A percentile compares a stretch with the other conserved stretches of the same genome.
Evolutionary conservation across 2,329 filamentous ascomycete genomes (phyloP).

Genomic region (Fusarium sp.): DNA sequence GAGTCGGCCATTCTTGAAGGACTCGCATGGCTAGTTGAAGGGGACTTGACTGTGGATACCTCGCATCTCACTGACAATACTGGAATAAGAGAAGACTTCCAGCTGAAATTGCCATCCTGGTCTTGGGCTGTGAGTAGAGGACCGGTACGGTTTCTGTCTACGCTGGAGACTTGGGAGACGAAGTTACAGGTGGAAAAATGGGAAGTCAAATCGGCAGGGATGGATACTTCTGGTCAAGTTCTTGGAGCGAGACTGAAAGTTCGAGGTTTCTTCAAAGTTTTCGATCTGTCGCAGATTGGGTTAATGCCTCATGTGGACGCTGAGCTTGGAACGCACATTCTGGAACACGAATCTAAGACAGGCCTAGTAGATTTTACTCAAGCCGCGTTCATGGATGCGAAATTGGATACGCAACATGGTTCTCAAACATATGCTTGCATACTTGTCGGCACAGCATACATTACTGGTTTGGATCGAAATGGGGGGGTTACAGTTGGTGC

Average conservation of each 20-base stretch:
- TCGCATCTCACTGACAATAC: background rate
- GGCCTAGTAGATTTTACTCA: background rate
- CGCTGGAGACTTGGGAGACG: background rate
- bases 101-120: background rate
- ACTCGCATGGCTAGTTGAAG: background rate
- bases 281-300: rapidly evolving
- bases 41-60: rapidly evolving
- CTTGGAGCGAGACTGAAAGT: background rate
- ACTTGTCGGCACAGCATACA: background rate
- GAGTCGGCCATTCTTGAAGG: background rate
- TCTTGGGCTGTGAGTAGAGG: background rate
- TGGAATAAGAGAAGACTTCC: too few species aligned
- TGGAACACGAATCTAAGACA: too few species aligned
- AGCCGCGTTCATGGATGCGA: background rate
- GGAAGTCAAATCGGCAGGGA: background rate
- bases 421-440: background rate
- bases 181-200: background rate
- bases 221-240: background rate
- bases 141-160: background rate
- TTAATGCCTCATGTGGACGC: too few species aligned
- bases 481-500: background rate
- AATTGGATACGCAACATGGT: rapidly evolving
- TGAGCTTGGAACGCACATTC: too few species aligned
- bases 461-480: background rate
- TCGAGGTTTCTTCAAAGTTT: background rate